phyloP scores from a whole-genome alignment of 805 yeast genomes.

The Yarrowia porcina region DNA sequence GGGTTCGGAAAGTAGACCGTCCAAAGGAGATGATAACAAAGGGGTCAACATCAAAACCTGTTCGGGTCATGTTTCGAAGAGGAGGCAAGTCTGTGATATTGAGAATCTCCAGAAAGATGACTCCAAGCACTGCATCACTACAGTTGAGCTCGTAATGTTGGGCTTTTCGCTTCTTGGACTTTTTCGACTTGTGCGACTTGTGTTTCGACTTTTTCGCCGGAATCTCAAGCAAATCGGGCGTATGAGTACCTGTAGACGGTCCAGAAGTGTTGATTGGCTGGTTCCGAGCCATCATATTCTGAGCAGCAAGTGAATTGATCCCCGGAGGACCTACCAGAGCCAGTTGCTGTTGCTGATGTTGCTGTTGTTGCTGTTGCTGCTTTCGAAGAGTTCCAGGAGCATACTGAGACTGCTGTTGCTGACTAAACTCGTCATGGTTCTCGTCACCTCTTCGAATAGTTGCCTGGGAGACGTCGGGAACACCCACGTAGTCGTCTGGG shows the following conservation, averaged over 20 bases:
- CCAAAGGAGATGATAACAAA: slow-evolving; percentile 91
- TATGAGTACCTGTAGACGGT: not conserved
- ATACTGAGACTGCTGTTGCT: not conserved
- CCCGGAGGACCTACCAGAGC: not conserved
- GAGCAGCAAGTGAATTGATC: not conserved
- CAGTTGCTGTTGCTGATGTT: not conserved
- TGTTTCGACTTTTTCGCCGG: not conserved
- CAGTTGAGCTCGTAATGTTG: slow-evolving; percentile 32
- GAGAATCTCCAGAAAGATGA: slow-evolving; percentile 70
- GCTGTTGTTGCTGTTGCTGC: too few relatives aligned
- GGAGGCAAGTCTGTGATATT: slow-evolving; percentile 80
- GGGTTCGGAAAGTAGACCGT: slow-evolving; percentile 78
- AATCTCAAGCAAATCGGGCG: not conserved
- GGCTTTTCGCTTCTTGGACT: slow-evolving; percentile 17
- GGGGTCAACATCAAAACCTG: slow-evolving; percentile 94
- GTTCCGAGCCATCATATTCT: not conserved
- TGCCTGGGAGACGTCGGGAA: slow-evolving; percentile 2
- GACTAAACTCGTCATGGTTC: not conserved
- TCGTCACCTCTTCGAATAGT: slow-evolving; percentile 3
- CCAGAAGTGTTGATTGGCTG: not conserved
- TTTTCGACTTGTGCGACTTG: not conserved
- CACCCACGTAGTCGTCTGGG: slow-evolving; percentile 13
- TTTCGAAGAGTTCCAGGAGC: not conserved
- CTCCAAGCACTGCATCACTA: slow-evolving; percentile 49
- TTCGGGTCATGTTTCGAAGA: slow-evolving; percentile 60